Percentiles rank a stretch among this genome's conserved stretches.
These are phyloP conservation scores for Limtongia smithiae DNA, from an alignment of 805 yeast species.

Conservation along the genomic window DNA sequence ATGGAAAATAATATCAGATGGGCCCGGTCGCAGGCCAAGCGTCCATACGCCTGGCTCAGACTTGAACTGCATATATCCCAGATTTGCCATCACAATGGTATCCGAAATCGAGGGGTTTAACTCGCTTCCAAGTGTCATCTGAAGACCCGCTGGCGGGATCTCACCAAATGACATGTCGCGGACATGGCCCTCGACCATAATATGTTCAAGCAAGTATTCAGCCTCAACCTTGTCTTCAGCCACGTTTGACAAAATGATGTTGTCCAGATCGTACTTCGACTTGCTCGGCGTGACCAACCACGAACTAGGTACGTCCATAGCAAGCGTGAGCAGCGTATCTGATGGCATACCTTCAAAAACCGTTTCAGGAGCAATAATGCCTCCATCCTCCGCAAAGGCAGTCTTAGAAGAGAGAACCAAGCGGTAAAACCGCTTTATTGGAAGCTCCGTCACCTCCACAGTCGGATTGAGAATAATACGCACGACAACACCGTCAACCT, in stretches of 20 bases:
- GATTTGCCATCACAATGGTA: slow-evolving; percentile 70
- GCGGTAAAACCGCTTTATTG: slow-evolving; percentile 58
- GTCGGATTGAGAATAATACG: slow-evolving; percentile 60
- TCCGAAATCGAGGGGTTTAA: slow-evolving; percentile 41
- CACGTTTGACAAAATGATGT: slow-evolving; percentile 47
- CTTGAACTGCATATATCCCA: slow-evolving; percentile 80
- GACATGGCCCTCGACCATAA: slow-evolving; percentile 71
- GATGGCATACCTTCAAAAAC: slow-evolving; percentile 50
- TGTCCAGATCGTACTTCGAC: slow-evolving; percentile 59
- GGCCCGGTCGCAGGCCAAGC: slow-evolving; percentile 46
- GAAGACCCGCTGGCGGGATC: slow-evolving; percentile 51
- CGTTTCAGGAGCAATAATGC: slow-evolving; percentile 34
- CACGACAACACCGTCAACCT: slow-evolving; percentile 50
- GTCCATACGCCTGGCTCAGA: slow-evolving; percentile 70
- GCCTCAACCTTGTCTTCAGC: slow-evolving; percentile 41
- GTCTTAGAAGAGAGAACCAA: slow-evolving; percentile 43
- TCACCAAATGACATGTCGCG: slow-evolving; percentile 42
- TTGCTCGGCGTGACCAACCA: slow-evolving; percentile 63
- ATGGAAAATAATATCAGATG: slow-evolving; percentile 44
- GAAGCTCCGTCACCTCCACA: slow-evolving; percentile 40
- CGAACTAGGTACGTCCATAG: slow-evolving; percentile 56
- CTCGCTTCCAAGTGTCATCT: slow-evolving; percentile 42
- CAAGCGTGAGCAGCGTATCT: slow-evolving; percentile 51
- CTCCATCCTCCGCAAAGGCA: slow-evolving; percentile 35
- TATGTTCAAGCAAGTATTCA: slow-evolving; percentile 48